Percentiles rank a stretch among this genome's conserved stretches.
Evolutionary conservation across 257 asterid genomes (phyloP).

Genomic region (Solanum medicagineum): DNA sequence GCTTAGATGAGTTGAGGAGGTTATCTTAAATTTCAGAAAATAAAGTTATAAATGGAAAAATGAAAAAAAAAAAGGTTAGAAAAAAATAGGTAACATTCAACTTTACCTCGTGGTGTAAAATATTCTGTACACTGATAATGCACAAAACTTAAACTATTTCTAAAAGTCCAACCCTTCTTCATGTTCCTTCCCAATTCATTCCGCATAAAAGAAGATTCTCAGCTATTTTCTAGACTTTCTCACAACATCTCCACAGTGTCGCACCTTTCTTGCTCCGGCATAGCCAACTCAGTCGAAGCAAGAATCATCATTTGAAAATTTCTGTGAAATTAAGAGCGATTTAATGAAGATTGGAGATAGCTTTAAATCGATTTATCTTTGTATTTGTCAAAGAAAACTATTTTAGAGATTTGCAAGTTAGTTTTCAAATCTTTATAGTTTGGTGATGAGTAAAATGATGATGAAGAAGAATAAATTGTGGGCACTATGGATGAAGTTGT

Average conservation of each 20-base stretch:
- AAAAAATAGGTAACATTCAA: too few species aligned
- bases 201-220: constrained; percentile 33
- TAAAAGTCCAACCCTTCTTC: too few species aligned
- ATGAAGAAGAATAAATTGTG: constrained; percentile 16
- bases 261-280: constrained; percentile 57
- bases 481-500: constrained; percentile 47
- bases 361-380: constrained; percentile 45
- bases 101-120: too few species aligned
- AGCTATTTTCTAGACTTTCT: constrained; percentile 19
- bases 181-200: constrained; percentile 2
- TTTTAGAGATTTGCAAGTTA: constrained; percentile 25
- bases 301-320: constrained; percentile 19
- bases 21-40: too few species aligned
- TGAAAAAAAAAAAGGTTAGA: too few species aligned
- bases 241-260: constrained; percentile 42
- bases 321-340: constrained; percentile 55
- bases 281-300: constrained; percentile 5
- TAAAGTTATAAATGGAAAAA: too few species aligned
- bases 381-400: constrained; percentile 26
- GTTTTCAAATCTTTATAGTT: constrained; percentile 41
- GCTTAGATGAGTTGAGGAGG: too few species aligned
- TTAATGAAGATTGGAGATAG: constrained; percentile 63
- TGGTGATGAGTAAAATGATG: constrained; percentile 11
- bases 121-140: too few species aligned
- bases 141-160: too few species aligned